Base-by-base conservation (phyloP, 148 eudicot genomes). In the Heliosperma pusillum region DNA sequence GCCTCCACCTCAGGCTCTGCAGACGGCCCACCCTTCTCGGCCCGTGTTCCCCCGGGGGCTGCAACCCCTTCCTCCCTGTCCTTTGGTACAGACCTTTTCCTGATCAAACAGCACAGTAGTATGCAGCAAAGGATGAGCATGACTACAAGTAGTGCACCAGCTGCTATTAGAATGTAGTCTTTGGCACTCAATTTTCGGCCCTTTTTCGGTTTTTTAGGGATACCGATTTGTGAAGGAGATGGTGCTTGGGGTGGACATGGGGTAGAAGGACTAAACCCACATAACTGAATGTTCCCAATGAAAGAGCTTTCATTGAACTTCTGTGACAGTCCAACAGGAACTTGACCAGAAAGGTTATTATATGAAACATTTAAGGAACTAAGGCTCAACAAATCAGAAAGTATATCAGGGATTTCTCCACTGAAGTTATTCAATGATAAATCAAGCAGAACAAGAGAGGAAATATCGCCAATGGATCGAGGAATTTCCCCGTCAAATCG, bases 131-230 rank as follows among this genome's bases (percentile, higher is more conserved):
- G 77, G 6, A 89, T 72, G 26, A 88, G 84, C 76, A 92, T 36
- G 16, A 90, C 56, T 22, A 87, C 25, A 12, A 92, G 83, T 6
- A 92, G 80, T 59, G 83, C 76, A 26, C 96, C 97, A 21, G 91
- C 93, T 71, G 88, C 93, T 69, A 92, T 88, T 21, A 92, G 85
- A 55, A 90, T 87, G 44, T 87, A 83, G 77, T 90, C 93, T 84
- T 90, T 92, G 53, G 85, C 74, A 71, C 83, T 80, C 20, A 86
- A 58, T 67, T 87, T 87, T n/a, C 71, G 78, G 30, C 79, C 68
- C 42, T 73, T 81, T 25, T 56, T 63, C 53, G 40, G 15, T 3
- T 52, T 64, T 74, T 64, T 53, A 1, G 84, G 36, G 0, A 44
- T 1, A 12, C 24, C 63, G 8, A 12, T 47, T 47, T 78, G 21